Evolutionary conservation across 139 green algal genomes (phyloP).

Genomic region (Nannochloris sp.): DNA sequence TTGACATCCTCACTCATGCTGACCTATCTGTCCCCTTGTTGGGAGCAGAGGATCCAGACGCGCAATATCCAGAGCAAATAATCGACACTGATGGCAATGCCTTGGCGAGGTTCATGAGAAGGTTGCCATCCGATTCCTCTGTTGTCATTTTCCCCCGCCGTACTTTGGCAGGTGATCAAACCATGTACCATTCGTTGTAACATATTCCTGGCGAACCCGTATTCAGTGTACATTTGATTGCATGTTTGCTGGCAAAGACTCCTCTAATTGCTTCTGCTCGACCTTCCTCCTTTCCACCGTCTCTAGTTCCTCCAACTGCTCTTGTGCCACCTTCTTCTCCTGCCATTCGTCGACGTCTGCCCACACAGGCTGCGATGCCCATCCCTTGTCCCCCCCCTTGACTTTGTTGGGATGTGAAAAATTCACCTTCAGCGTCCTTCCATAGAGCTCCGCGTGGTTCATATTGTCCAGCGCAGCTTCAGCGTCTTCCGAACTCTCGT

Average conservation of each 20-base stretch:
- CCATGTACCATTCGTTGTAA: no score
- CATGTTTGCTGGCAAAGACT: neutral
- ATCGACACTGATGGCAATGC: no score
- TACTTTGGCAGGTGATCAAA: no score
- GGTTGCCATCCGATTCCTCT: no score
- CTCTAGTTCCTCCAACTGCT: conserved; percentile 27
- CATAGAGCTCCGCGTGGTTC: conserved; percentile 76
- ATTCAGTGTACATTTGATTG: neutral
- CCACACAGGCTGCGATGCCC: conserved; percentile 57
- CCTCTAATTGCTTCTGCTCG: conserved; percentile 9
- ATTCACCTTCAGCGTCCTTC: conserved; percentile 73
- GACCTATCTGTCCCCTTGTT: no score
- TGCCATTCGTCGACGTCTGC: conserved; percentile 57
- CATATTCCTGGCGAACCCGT: no score
- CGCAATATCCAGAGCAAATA: no score
- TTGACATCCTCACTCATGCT: neutral
- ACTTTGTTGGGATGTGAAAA: conserved; percentile 87
- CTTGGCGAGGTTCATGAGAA: no score
- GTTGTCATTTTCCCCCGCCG: no score
- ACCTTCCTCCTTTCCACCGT: conserved; percentile 32
- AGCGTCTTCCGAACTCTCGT: conserved; percentile 80
- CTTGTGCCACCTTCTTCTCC: conserved; percentile 16
- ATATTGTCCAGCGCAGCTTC: conserved; percentile 94
- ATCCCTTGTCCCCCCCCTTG: conserved; percentile 84
- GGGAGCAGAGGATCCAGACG: no score